Conservation (phyloP, 352 stramenopile species). For the Phytopythium litorale region DNA sequence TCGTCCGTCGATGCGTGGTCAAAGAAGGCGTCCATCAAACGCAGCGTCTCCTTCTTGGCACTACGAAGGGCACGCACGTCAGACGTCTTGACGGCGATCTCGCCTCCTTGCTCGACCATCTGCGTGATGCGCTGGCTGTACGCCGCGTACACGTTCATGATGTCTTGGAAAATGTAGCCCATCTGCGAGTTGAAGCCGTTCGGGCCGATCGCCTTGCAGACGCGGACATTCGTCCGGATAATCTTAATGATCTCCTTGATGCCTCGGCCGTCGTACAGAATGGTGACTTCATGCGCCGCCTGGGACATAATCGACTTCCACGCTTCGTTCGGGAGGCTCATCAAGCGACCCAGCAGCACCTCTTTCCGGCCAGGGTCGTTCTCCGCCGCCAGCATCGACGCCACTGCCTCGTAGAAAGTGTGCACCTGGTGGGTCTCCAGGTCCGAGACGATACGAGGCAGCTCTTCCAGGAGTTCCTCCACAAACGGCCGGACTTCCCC, state of each 20-base stretch:
- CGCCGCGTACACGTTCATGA: constrained; percentile 98
- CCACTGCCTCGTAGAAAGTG: constrained; percentile 99
- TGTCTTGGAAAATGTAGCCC: constrained; percentile 97
- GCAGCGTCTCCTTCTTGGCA: constrained; percentile 97
- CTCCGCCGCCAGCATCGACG: constrained; percentile 81
- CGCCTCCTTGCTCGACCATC: constrained; percentile 88
- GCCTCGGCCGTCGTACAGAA: constrained; percentile 67
- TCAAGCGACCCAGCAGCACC: constrained; percentile 91
- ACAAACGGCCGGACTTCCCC: constrained; percentile 95
- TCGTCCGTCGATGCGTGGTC: constrained; percentile 79
- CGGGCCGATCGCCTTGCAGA: constrained; percentile 93
- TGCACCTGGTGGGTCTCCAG: constrained; percentile 99
- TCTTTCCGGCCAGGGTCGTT: constrained; percentile 83
- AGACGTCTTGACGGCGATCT: constrained; percentile 94
- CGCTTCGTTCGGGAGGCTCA: constrained; percentile 94
- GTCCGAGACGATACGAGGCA: constrained; percentile 96
- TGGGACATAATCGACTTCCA: constrained; percentile 87
- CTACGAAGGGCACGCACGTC: constrained; percentile 91
- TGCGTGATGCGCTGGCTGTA: constrained; percentile 97
- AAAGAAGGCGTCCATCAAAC: constrained; percentile 96
- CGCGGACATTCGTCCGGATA: constrained; percentile 96
- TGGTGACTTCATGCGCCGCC: constrained; percentile 68
- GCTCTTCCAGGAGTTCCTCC: constrained; percentile 93
- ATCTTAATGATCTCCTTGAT: constrained; percentile 97
- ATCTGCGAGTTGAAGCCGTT: constrained; percentile 98